Percentiles rank a stretch among this genome's conserved stretches.
Evolutionary conservation across 179 eudicot genomes (phyloP).

Genomic region (Silene vulgaris): DNA sequence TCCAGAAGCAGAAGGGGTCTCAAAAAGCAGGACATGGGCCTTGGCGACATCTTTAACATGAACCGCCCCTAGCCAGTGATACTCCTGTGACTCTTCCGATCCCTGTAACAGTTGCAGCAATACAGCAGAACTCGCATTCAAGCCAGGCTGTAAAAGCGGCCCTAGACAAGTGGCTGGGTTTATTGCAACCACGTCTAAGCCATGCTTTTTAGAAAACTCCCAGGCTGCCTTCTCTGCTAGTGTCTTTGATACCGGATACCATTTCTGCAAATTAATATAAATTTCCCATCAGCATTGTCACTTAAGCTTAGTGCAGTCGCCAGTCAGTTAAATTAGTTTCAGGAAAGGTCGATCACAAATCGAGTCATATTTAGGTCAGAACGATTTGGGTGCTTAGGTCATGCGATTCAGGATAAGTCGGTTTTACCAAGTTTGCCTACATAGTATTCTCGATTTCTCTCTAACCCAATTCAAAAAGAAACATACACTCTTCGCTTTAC

Average conservation of each 20-base stretch:
- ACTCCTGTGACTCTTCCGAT: slow-evolving; percentile 71
- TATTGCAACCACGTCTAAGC: slow-evolving; percentile 63
- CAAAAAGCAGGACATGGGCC: slow-evolving; percentile 69
- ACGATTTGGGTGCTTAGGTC: neutral
- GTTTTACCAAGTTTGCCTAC: neutral
- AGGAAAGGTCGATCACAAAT: neutral
- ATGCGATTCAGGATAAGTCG: neutral
- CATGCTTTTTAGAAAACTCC: slow-evolving; percentile 62
- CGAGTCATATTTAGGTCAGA: neutral
- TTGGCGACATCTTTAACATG: slow-evolving; percentile 84
- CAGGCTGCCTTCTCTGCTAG: slow-evolving; percentile 84
- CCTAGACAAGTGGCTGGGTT: slow-evolving; percentile 89
- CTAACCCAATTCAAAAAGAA: no score
- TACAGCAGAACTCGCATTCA: slow-evolving; percentile 85
- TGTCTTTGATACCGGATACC: slow-evolving; percentile 90
- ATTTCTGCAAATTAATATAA: slow-evolving; percentile 42
- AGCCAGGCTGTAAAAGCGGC: slow-evolving; percentile 62
- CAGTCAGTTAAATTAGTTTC: neutral
- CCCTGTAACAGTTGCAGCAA: slow-evolving; percentile 69
- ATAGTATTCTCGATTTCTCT: no score
- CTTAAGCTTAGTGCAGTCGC: neutral
- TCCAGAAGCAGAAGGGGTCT: slow-evolving; percentile 68
- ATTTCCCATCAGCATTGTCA: neutral
- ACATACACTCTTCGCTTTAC: neutral
- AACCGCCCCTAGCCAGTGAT: slow-evolving; percentile 82